Conservation (phyloP, 768 basidiomycete genomes). For the Tephrocybe sp. region DNA sequence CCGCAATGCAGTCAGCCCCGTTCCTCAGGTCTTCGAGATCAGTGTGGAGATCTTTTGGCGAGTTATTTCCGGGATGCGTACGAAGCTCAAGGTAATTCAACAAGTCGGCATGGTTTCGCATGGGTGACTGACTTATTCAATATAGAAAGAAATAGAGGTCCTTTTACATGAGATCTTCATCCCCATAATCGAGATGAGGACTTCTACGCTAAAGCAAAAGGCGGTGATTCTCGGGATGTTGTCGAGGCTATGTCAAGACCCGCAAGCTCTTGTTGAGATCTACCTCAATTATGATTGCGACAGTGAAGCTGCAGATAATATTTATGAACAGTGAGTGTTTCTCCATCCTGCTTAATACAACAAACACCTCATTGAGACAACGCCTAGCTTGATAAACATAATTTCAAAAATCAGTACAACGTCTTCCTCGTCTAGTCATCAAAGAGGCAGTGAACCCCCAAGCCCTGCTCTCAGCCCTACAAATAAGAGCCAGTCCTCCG, state of each 20-base stretch:
- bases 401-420: slow-evolving; percentile 86
- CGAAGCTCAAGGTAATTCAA: slow-evolving; percentile 85
- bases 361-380: no score
- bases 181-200: slow-evolving; percentile 97
- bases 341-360: no score
- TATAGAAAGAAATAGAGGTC: slow-evolving; percentile 98
- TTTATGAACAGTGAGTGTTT: slow-evolving; percentile 93
- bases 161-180: slow-evolving; percentile 98
- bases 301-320: slow-evolving; percentile 90
- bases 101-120: not conserved
- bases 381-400: slow-evolving; percentile 68
- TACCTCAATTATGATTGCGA: slow-evolving; percentile 99
- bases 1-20: slow-evolving; percentile 92
- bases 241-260: slow-evolving; percentile 87
- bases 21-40: slow-evolving; percentile 95
- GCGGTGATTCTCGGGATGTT: slow-evolving; percentile 89
- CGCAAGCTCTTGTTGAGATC: slow-evolving; percentile 95
- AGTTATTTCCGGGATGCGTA: slow-evolving; percentile 90
- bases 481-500: slow-evolving; percentile 39
- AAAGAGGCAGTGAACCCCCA: slow-evolving; percentile 53
- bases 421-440: slow-evolving; percentile 45
- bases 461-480: slow-evolving; percentile 63
- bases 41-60: slow-evolving; percentile 99
- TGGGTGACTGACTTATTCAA: slow-evolving; percentile 10
- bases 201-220: slow-evolving; percentile 94